These are phyloP conservation scores for Leptographium radiaticola DNA, from an alignment of 2,329 filamentous ascomycete genomes.

Conservation along the genomic window DNA sequence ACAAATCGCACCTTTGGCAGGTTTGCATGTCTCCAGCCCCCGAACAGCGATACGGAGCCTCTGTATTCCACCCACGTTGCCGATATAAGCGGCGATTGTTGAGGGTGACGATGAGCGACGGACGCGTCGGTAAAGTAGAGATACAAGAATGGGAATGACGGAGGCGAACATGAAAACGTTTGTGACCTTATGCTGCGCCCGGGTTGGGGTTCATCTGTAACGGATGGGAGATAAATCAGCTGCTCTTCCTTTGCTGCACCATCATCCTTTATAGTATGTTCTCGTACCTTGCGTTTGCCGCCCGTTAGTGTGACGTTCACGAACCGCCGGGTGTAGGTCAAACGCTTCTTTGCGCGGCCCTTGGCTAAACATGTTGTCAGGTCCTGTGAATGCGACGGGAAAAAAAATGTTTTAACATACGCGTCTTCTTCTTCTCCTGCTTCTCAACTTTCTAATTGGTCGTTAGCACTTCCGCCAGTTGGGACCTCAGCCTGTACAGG, in stretches of 20 bases:
- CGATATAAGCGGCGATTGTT: background rate
- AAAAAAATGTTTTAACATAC: slow-evolving; percentile 1
- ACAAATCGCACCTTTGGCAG: background rate
- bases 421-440: slow-evolving; percentile 93
- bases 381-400: background rate
- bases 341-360: slow-evolving; percentile 93
- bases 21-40: background rate
- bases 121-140: background rate
- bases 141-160: background rate
- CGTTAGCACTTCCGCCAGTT: background rate
- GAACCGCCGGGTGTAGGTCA: slow-evolving; percentile 94
- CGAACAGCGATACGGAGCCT: background rate
- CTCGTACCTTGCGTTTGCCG: slow-evolving; percentile 88
- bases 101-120: background rate
- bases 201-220: slow-evolving; percentile 15
- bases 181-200: slow-evolving; percentile 8
- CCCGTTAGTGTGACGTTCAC: slow-evolving; percentile 88
- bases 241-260: background rate
- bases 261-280: no score
- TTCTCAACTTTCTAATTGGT: slow-evolving; percentile 36
- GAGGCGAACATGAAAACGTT: background rate
- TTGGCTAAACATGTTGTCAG: slow-evolving; percentile 41
- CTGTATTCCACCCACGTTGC: background rate
- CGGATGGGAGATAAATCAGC: background rate
- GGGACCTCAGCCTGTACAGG: background rate